These are phyloP conservation scores for Thuidium tamariscinum DNA, from an alignment of 225 moss, liverwort and hornwort species.

Conservation along the genomic window DNA sequence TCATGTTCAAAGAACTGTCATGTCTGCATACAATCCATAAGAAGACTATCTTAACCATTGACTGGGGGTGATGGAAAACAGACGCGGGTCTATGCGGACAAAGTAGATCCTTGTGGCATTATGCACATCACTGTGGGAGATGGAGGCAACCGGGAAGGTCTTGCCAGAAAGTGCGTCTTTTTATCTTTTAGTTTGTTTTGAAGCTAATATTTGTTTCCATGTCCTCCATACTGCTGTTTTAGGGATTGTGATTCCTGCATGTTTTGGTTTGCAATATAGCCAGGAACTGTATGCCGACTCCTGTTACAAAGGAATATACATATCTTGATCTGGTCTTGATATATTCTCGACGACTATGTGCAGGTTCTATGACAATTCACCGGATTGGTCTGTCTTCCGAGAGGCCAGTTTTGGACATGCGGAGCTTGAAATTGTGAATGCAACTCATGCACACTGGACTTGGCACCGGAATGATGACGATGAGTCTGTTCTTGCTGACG, in stretches of 20 bases:
- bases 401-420: constrained; percentile 89
- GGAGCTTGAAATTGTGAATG: constrained; percentile 42
- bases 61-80: not conserved
- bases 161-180: constrained; percentile 36
- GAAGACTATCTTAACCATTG: not conserved
- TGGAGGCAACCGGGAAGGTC: constrained; percentile 69
- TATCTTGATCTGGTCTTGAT: not conserved
- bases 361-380: constrained; percentile 51
- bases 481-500: constrained; percentile 52
- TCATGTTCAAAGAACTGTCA: not conserved
- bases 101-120: constrained; percentile 44
- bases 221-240: not conserved
- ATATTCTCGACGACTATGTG: not conserved
- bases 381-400: constrained; percentile 65
- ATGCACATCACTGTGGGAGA: constrained; percentile 65
- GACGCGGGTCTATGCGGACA: constrained; percentile 19
- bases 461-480: constrained; percentile 88
- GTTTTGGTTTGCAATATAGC: not conserved
- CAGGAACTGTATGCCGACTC: not conserved
- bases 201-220: not conserved
- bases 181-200: not conserved
- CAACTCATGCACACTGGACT: constrained; percentile 57
- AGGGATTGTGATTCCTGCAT: not conserved
- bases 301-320: not conserved
- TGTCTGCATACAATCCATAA: not conserved